phyloP scores from a whole-genome alignment of 352 stramenopile genomes.

The Globisporangium polare region DNA sequence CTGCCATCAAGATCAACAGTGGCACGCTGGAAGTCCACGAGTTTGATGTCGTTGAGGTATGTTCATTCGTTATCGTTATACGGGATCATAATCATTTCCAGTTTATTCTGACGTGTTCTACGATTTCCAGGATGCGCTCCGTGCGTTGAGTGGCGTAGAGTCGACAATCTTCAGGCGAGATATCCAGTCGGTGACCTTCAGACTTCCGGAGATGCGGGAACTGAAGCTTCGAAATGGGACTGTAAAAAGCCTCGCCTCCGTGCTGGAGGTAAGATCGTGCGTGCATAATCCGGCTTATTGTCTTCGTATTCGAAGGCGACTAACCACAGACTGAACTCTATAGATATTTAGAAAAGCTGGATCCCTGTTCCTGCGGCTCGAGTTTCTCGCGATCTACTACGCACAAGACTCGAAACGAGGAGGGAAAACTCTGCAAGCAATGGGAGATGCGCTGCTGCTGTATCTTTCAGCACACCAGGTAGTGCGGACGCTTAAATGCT shows the following conservation, averaged over 20 bases:
- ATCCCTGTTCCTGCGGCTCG: slow-evolving; percentile 53
- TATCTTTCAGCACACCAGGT: slow-evolving; percentile 58
- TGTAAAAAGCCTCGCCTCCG: slow-evolving; percentile 30
- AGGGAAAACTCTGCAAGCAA: slow-evolving; percentile 59
- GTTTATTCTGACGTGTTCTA: background rate
- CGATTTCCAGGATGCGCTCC: slow-evolving; percentile 46
- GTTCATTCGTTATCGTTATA: background rate
- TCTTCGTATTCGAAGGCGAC: background rate
- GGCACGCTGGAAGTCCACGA: slow-evolving; percentile 43
- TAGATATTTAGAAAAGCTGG: slow-evolving; percentile 52
- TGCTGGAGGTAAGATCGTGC: slow-evolving; percentile 34
- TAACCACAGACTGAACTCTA: background rate
- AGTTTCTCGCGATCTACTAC: slow-evolving; percentile 60
- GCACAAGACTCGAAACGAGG: slow-evolving; percentile 53
- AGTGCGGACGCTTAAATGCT: background rate
- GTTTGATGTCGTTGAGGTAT: slow-evolving; percentile 54
- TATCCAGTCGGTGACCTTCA: slow-evolving; percentile 32
- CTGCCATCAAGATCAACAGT: slow-evolving; percentile 10
- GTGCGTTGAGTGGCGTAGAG: slow-evolving; percentile 57
- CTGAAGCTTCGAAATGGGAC: slow-evolving; percentile 44
- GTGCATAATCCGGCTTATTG: background rate
- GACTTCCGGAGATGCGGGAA: slow-evolving; percentile 32
- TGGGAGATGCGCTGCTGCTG: slow-evolving; percentile 43
- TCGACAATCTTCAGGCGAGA: slow-evolving; percentile 53
- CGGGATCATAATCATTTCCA: background rate